Base-by-base conservation (phyloP, 345 rosid species). In the Sapria himalayana region DNA sequence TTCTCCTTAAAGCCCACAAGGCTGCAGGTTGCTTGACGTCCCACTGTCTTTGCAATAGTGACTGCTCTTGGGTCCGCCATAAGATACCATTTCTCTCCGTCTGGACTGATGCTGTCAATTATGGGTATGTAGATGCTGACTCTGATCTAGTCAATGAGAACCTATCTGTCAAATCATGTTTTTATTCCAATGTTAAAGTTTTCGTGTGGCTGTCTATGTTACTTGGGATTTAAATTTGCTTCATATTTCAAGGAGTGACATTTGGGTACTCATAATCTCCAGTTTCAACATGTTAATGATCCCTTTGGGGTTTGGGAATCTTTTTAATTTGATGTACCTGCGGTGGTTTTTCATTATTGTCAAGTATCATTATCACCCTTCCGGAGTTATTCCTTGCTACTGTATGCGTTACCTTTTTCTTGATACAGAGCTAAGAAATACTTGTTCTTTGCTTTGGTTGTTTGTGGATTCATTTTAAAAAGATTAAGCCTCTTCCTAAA, bases 21-120 rank as follows among this genome's bases (percentile, higher is more conserved):
- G 94, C 94, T 11, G 94, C 98, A 3, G 98, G 94, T 16, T 82
- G 94, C 58, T 56, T 86, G 15, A 72, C 93, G 49, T 78, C 80
- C n/a, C 61, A 54, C 78, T 20, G 98, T 61, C 45, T 50, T 82
- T 19, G 50, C 93, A 49, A 60, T 75, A 37, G 48, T 86, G n/a
- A n/a, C n/a, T 56, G 56, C 72, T 39, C 73, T 86, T 4, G 78
- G 85, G 39, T 63, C 75, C 25, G 64, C 69, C 58, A 41, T 82
- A 16, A 72, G 70, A 2, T 80, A 78, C 29, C 94, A 93, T 11
- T 52, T 86, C 55, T 74, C 32, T 59, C 85, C 2, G 93, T 89
- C 5, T 56, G 76, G 16, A 81, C 93, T 54, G 97, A 78, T 66
- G 37, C 67, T 3, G 63, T 58, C 24, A 14, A 36, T 16, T 73